Percentiles rank a stretch among this genome's conserved stretches.
phyloP scores from a whole-genome alignment of 2,329 filamentous ascomycete genomes.

The Corinectria fuckeliana region DNA sequence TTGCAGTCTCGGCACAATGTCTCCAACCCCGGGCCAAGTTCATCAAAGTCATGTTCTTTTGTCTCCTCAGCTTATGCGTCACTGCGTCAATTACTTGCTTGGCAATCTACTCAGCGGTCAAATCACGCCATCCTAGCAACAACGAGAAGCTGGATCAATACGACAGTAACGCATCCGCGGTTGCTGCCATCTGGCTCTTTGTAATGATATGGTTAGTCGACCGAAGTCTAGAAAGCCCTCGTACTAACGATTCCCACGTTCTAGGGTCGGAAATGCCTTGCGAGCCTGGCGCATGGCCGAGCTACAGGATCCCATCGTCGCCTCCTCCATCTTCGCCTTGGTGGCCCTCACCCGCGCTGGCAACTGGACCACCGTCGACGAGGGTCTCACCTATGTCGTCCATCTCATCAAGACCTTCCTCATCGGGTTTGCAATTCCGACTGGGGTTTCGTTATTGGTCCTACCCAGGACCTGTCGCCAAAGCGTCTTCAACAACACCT shows the following conservation, averaged over 20 bases:
- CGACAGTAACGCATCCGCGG: slow-evolving; percentile 14
- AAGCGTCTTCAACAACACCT: slow-evolving; percentile 10
- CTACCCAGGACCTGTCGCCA: slow-evolving; percentile 18
- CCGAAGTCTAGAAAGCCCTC: not conserved
- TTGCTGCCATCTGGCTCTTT: slow-evolving; percentile 20
- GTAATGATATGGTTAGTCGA: slow-evolving; percentile 20
- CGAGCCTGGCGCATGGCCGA: slow-evolving; percentile 17
- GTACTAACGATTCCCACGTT: not conserved
- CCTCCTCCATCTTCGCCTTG: slow-evolving; percentile 20
- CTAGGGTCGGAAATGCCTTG: slow-evolving; percentile 16
- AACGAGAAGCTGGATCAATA: slow-evolving; percentile 6
- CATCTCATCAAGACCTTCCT: slow-evolving; percentile 19
- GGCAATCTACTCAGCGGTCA: slow-evolving; percentile 15
- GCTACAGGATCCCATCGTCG: slow-evolving; percentile 18
- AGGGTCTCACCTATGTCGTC: slow-evolving; percentile 7
- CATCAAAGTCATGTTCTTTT: slow-evolving; percentile 21
- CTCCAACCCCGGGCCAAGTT: slow-evolving; percentile 19
- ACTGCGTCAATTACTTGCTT: slow-evolving; percentile 15
- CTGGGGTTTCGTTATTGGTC: slow-evolving; percentile 17
- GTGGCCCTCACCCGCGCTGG: slow-evolving; percentile 16
- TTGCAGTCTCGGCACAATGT: slow-evolving; percentile 18
- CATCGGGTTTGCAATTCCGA: slow-evolving; percentile 14
- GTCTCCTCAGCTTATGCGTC: slow-evolving; percentile 11
- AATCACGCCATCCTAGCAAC: slow-evolving; percentile 7
- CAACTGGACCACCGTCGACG: slow-evolving; percentile 5